phyloP scores from a whole-genome alignment of 2,329 filamentous ascomycete genomes.

The Gaeumannomyces sp. region DNA sequence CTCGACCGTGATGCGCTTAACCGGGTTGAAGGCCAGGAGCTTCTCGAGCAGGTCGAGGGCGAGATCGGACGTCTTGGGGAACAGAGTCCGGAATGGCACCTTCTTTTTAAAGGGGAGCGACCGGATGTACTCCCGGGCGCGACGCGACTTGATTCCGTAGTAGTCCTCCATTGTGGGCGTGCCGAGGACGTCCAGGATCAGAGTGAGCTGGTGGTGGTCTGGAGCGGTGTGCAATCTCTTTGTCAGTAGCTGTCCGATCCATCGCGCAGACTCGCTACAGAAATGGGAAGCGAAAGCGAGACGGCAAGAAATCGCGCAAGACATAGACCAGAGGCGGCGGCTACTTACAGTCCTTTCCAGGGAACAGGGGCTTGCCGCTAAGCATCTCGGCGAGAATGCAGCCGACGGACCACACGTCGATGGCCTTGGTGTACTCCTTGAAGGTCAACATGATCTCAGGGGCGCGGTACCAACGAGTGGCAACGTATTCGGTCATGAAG shows the following conservation, averaged over 20 bases:
- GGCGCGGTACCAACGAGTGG: constrained; percentile 97
- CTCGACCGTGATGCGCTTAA: constrained; percentile 97
- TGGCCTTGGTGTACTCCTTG: constrained; percentile 99
- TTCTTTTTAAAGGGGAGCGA: constrained; percentile 99
- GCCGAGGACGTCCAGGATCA: constrained; percentile 94
- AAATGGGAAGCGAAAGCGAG: neutral
- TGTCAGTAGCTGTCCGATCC: neutral
- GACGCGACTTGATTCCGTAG: constrained; percentile 98
- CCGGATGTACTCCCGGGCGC: constrained; percentile 95
- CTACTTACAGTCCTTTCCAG: constrained; percentile 89
- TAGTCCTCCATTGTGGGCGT: constrained; percentile 99
- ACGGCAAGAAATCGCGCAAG: neutral
- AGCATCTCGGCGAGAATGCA: constrained; percentile 99
- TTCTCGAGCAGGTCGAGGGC: constrained; percentile 93
- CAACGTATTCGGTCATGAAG: constrained; percentile 99
- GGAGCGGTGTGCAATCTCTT: constrained; percentile 14
- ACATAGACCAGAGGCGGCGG: neutral
- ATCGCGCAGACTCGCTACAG: neutral
- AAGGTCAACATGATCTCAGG: constrained; percentile 99
- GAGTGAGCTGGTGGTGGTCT: constrained; percentile 97
- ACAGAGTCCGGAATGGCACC: constrained; percentile 93
- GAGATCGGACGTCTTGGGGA: constrained; percentile 98
- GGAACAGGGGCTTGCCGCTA: constrained; percentile 95
- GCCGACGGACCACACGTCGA: constrained; percentile 98
- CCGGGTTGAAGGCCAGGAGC: constrained; percentile 93